Conservation (phyloP, 768 basidiomycete genomes). For the Galerina marginata region DNA sequence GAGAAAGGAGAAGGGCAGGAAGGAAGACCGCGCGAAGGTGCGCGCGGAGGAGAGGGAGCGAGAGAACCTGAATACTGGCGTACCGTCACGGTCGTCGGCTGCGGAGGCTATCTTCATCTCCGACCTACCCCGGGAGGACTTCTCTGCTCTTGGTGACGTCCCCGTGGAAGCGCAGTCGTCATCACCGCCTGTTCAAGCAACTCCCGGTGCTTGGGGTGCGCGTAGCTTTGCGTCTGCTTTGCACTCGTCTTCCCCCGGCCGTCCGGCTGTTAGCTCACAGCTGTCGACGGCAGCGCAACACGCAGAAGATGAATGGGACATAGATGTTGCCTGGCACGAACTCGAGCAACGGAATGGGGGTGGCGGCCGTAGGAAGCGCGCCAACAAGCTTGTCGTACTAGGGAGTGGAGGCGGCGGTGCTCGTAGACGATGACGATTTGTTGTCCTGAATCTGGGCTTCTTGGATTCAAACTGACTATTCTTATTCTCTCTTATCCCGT, state of each 20-base stretch:
- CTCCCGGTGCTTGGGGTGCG: slow-evolving; percentile 73
- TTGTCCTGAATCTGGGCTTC: not conserved
- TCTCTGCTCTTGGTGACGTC: slow-evolving; percentile 23
- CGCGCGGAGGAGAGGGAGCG: slow-evolving; percentile 79
- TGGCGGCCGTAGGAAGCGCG: slow-evolving; percentile 63
- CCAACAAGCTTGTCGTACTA: slow-evolving; percentile 71
- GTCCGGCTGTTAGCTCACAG: slow-evolving; percentile 29
- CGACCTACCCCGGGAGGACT: slow-evolving; percentile 28
- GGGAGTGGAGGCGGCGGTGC: slow-evolving; percentile 66
- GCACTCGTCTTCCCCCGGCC: slow-evolving; percentile 50
- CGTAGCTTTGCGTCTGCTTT: slow-evolving; percentile 84
- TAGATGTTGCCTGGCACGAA: slow-evolving; percentile 84
- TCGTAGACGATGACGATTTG: slow-evolving; percentile 48
- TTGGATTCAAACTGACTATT: not conserved
- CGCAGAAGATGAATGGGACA: slow-evolving; percentile 72
- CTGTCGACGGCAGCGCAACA: slow-evolving; percentile 36
- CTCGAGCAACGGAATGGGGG: slow-evolving; percentile 61
- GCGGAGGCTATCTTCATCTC: slow-evolving; percentile 24
- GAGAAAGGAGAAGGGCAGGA: slow-evolving; percentile 81
- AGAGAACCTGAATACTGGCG: slow-evolving; percentile 52
- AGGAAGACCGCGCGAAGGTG: slow-evolving; percentile 84
- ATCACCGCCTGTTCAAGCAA: slow-evolving; percentile 4
- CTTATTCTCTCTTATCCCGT: not conserved
- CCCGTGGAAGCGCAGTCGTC: not conserved
- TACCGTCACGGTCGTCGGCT: slow-evolving; percentile 13